Base-by-base conservation (phyloP, 805 yeast genomes). In the Sungouiozyma intestinalis region DNA sequence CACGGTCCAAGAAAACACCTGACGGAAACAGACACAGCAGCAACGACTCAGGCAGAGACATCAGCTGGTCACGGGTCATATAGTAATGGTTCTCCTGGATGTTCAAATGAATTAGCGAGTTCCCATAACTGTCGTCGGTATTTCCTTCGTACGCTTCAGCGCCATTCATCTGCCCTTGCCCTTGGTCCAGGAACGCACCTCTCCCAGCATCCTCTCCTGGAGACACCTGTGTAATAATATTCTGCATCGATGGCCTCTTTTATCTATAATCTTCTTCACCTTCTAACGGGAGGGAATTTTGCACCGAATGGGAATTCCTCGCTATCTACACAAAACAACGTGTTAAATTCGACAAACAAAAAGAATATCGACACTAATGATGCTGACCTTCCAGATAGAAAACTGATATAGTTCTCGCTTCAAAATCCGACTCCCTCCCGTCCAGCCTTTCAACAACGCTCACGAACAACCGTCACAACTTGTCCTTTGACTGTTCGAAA, bases 11-110 rank as follows among this genome's bases (percentile, higher is more conserved):
- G 57, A 86, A 83, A 3, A 86, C 94, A 35, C 97, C 95, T 50
- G 84, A 85, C 14, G 96, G 95, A 55, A 86, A 85, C 17, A 92
- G 66, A 53, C 96, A 85, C 42, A 88, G 73, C 44, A 92, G 66
- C 18, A 92, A 77, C 46, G 88, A 79, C 58, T 92, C 98, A 1
- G 98, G 98, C 27, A 92, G 67, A 40, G 86, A 78, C 85, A 88
- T 81, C 50, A 92, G 72, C 58, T 86, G 95, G 52, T 85, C 94
- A 47, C 96, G 72, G 4, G 94, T 79, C 38, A 92, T 79, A 39
- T 77, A 76, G 61, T 88, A 86, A 47, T 71, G 65, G 15, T 64
- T 64, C 16, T 94, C 95, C 39, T 95, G 74, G 41, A 90, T 73
- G 54, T 85, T 79, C 64, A 90, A 69, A 55, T 76, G 79, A 42